Evolutionary conservation across 1,139 yeast species (phyloP).

Genomic region (Candida sanyaensis): DNA sequence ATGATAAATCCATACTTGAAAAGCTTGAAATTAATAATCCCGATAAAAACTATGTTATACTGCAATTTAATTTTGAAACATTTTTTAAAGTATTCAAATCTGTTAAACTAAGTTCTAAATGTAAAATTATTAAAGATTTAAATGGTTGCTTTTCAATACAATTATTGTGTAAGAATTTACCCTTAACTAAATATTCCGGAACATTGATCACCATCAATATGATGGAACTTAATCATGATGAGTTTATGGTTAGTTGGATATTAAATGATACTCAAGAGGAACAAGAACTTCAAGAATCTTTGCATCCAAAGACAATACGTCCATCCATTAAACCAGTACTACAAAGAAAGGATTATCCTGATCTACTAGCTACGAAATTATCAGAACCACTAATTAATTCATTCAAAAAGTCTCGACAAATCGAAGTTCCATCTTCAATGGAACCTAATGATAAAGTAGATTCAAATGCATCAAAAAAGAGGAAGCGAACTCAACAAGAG

Average conservation of each 20-base stretch:
- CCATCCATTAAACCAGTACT: neutral
- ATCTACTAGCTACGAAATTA: neutral
- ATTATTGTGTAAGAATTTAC: conserved; percentile 37
- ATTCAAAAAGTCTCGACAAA: conserved; percentile 4
- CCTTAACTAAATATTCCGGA: conserved; percentile 49
- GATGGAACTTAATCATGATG: conserved; percentile 39
- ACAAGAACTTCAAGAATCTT: neutral
- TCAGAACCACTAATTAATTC: conserved; percentile 12
- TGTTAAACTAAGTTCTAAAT: conserved; percentile 57
- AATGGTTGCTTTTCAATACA: conserved; percentile 55
- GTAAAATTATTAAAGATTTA: conserved; percentile 59
- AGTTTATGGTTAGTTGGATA: conserved; percentile 14
- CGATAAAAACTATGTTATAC: conserved; percentile 20
- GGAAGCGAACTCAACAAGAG: conserved; percentile 10
- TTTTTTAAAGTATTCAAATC: conserved; percentile 57
- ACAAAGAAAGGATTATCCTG: neutral
- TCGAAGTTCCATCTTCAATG: conserved; percentile 6
- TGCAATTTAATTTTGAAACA: conserved; percentile 53
- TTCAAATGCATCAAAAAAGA: neutral
- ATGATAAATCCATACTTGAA: conserved; percentile 62
- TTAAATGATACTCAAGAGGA: conserved; percentile 14
- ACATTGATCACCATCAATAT: conserved; percentile 64
- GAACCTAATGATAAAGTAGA: neutral
- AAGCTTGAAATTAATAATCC: conserved; percentile 26
- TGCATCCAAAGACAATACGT: neutral